Conservation (phyloP, 1,139 yeast species). For the Candida dubliniensis region DNA sequence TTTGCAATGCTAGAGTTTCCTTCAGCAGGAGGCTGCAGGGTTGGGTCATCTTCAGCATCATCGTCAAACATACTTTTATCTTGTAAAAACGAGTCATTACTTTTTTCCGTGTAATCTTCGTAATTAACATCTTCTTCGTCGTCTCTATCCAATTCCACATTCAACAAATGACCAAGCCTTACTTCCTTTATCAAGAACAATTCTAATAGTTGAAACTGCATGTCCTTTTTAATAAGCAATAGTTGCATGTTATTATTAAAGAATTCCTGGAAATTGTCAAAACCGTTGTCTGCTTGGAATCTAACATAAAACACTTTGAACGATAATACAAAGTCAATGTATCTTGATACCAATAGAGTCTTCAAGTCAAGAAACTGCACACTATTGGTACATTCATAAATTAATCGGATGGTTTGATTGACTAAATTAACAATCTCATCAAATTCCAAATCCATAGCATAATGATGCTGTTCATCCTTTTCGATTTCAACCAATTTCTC, state of each 20-base stretch:
- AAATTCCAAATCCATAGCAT: slow-evolving; percentile 14
- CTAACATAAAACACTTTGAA: slow-evolving; percentile 36
- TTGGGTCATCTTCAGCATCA: slow-evolving; percentile 19
- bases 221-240: slow-evolving; percentile 21
- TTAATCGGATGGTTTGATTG: slow-evolving; percentile 12
- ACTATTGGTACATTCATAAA: slow-evolving; percentile 10
- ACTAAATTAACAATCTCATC: slow-evolving; percentile 13
- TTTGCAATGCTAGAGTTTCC: not conserved
- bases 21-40: slow-evolving; percentile 6
- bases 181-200: slow-evolving; percentile 38
- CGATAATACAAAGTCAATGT: slow-evolving; percentile 34
- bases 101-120: slow-evolving; percentile 30
- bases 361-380: slow-evolving; percentile 17
- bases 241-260: slow-evolving; percentile 21
- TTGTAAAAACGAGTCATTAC: slow-evolving; percentile 13
- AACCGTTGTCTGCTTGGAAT: slow-evolving; percentile 24
- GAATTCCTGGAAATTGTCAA: slow-evolving; percentile 29
- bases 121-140: slow-evolving; percentile 61
- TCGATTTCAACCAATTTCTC: slow-evolving; percentile 29
- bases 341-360: slow-evolving; percentile 26
- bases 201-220: slow-evolving; percentile 28
- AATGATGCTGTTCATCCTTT: slow-evolving; percentile 15
- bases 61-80: slow-evolving; percentile 18
- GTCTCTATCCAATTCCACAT: slow-evolving; percentile 49
- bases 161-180: slow-evolving; percentile 24